A percentile compares a stretch with the other conserved stretches of the same genome.
Evolutionary conservation across 2,329 filamentous ascomycete genomes (phyloP).

Genomic region (Penicillium nordicum): DNA sequence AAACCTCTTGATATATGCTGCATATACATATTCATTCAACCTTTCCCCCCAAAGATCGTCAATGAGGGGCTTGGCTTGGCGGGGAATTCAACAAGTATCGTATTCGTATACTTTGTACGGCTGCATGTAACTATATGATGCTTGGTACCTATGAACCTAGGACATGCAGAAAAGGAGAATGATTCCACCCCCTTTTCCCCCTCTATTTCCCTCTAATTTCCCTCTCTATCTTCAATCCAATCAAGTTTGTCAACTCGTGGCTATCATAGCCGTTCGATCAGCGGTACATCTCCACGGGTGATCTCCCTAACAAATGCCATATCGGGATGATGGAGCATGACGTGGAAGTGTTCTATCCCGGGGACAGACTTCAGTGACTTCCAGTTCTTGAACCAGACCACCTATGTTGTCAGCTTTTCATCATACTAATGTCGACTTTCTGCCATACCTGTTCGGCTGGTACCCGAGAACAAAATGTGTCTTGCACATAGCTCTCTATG

Average conservation of each 20-base stretch:
- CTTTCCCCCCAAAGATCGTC: conserved; percentile 4
- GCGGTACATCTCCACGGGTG: conserved; percentile 70
- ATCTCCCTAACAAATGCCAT: conserved; percentile 64
- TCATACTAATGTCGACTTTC: conserved; percentile 25
- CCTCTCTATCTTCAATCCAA: neutral
- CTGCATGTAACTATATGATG: neutral
- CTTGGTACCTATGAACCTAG: neutral
- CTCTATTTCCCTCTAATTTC: neutral
- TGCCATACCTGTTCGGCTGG: conserved; percentile 36
- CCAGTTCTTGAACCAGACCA: conserved; percentile 95
- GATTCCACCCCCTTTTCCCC: too few species aligned
- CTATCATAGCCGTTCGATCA: conserved; percentile 48
- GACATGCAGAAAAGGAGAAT: neutral
- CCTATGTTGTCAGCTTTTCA: conserved; percentile 36
- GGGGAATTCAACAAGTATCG: neutral
- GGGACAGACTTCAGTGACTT: conserved; percentile 76
- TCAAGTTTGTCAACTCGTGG: neutral
- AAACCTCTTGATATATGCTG: neutral
- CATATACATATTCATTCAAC: neutral
- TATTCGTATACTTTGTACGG: neutral
- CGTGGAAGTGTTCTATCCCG: conserved; percentile 88
- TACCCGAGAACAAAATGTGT: conserved; percentile 57
- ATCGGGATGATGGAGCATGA: conserved; percentile 81
- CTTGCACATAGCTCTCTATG: conserved; percentile 68
- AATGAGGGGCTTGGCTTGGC: conserved; percentile 24